A percentile compares a stretch with the other conserved stretches of the same genome.
These are phyloP conservation scores for Backusella psychrophila DNA, from an alignment of 192 early-diverging fungal species.

Conservation along the genomic window DNA sequence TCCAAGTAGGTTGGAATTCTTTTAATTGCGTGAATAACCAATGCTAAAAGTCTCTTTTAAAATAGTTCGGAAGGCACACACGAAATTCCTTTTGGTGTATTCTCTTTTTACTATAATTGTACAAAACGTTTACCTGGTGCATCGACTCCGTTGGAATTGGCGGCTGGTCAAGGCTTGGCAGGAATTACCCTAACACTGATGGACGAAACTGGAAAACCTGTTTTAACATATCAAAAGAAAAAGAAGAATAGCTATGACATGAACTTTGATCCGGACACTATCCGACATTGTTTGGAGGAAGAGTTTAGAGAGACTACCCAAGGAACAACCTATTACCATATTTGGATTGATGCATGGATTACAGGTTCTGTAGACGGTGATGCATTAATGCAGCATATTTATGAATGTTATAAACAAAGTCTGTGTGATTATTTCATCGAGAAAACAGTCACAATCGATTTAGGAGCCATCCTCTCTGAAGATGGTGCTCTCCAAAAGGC, in stretches of 20 bases:
- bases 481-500: slow-evolving; percentile 5
- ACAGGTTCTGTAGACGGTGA: slow-evolving; percentile 41
- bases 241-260: neutral
- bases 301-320: slow-evolving; percentile 20
- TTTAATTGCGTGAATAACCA: neutral
- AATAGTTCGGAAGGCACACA: neutral
- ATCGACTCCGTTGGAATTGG: slow-evolving; percentile 38
- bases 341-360: slow-evolving; percentile 50
- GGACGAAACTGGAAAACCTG: slow-evolving; percentile 36
- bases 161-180: slow-evolving; percentile 50
- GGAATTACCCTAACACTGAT: slow-evolving; percentile 52
- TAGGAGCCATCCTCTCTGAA: neutral
- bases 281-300: slow-evolving; percentile 17
- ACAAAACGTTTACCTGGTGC: slow-evolving; percentile 20
- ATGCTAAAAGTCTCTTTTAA: neutral
- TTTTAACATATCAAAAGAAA: slow-evolving; percentile 27
- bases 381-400: slow-evolving; percentile 42
- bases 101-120: slow-evolving; percentile 53
- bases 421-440: slow-evolving; percentile 54
- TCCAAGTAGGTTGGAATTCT: neutral
- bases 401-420: slow-evolving; percentile 49
- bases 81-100: slow-evolving; percentile 30
- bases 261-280: slow-evolving; percentile 14
- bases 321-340: slow-evolving; percentile 21
- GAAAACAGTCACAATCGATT: slow-evolving; percentile 13